Evolutionary conservation across 768 basidiomycete genomes (phyloP).

Genomic region (Boletus tomentosulus): DNA sequence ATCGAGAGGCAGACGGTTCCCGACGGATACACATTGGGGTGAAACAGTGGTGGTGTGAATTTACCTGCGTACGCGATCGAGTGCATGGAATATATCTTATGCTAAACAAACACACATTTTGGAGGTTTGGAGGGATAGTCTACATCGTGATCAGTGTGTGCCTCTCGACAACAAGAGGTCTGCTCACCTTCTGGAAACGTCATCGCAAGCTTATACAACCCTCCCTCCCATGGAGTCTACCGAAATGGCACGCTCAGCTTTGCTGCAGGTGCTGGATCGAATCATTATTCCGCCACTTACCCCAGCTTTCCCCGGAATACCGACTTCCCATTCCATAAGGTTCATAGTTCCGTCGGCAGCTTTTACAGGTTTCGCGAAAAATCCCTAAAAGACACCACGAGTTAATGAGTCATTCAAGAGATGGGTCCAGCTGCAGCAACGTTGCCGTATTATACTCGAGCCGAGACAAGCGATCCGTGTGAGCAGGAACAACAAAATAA

Average conservation of each 20-base stretch:
- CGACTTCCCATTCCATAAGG: conserved; percentile 97
- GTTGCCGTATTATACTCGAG: conserved; percentile 1
- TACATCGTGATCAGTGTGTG: conserved; percentile 30
- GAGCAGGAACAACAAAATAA: not conserved
- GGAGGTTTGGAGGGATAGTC: conserved; percentile 96
- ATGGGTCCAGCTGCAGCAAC: not conserved
- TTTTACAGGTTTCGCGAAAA: conserved; percentile 93
- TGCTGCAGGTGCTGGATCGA: conserved; percentile 7
- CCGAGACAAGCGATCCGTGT: not conserved
- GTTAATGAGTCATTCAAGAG: conserved; percentile 2
- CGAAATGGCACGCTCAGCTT: conserved; percentile 11
- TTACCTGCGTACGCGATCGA: conserved; percentile 60
- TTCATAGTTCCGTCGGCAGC: conserved; percentile 91
- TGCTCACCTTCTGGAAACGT: conserved; percentile 88
- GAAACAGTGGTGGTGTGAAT: conserved; percentile 93
- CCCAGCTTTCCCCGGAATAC: conserved; percentile 88
- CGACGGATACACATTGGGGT: conserved; percentile 98
- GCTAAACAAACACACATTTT: conserved; percentile 59
- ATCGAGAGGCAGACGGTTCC: conserved; percentile 98
- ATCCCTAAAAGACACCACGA: conserved; percentile 58
- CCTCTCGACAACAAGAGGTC: not conserved
- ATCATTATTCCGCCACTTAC: conserved; percentile 47
- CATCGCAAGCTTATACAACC: conserved; percentile 92
- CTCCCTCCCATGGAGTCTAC: conserved; percentile 96
- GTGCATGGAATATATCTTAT: not conserved